phyloP scores from a whole-genome alignment of 345 rosid genomes.

The Gossypium mustelinum region DNA sequence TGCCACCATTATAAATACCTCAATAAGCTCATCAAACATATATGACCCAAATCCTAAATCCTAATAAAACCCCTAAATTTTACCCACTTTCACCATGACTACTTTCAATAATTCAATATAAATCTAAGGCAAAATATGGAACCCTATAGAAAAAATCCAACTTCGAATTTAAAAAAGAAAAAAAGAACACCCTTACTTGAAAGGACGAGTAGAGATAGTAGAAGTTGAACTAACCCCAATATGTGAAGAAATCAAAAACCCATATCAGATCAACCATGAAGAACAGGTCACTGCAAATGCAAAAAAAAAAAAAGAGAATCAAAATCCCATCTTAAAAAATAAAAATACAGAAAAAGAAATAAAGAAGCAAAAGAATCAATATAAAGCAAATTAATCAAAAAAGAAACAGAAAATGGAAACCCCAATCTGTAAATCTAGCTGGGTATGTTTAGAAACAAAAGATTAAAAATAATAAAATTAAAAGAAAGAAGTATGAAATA shows the following conservation, averaged over 20 bases:
- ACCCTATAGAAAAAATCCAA: background rate
- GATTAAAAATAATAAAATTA: background rate
- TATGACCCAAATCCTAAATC: background rate
- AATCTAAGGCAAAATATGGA: constrained; percentile 7
- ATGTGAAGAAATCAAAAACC: constrained; percentile 20
- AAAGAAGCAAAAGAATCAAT: background rate
- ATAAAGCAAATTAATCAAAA: background rate
- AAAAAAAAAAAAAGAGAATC: constrained; percentile 13
- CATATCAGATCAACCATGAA: constrained; percentile 38
- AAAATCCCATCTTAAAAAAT: background rate
- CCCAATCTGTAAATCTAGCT: constrained; percentile 14
- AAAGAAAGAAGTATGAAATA: background rate
- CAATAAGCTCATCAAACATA: background rate
- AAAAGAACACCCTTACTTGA: constrained; percentile 5
- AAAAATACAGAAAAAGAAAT: background rate
- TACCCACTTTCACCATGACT: constrained; percentile 15
- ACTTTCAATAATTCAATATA: constrained; percentile 3
- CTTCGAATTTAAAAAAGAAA: background rate
- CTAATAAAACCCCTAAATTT: constrained; percentile 16
- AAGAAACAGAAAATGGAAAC: constrained; percentile 5
- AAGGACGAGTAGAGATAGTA: constrained; percentile 4
- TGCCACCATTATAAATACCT: constrained; percentile 2
- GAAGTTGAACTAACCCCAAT: constrained; percentile 15
- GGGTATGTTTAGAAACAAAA: background rate
- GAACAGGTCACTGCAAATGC: constrained; percentile 30